Percentiles rank a stretch among this genome's conserved stretches.
Evolutionary conservation across 2,329 filamentous ascomycete species (phyloP).

Genomic region (Gnomoniopsis smithogilvyi): DNA sequence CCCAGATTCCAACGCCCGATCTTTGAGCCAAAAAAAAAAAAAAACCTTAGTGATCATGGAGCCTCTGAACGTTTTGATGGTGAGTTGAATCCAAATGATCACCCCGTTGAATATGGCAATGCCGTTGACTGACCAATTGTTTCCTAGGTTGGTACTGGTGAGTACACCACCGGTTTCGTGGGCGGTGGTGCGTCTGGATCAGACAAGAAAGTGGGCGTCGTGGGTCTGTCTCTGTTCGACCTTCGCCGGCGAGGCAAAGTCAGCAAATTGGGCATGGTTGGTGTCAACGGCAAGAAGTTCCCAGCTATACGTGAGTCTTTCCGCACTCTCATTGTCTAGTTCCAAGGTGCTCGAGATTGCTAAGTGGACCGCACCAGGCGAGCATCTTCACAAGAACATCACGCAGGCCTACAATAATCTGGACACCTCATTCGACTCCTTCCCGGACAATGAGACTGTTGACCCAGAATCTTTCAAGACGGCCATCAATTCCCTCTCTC

Average conservation of each 20-base stretch:
- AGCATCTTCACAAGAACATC: slow-evolving; percentile 87
- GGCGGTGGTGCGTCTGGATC: slow-evolving; percentile 78
- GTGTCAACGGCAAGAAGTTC: slow-evolving; percentile 84
- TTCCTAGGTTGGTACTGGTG: slow-evolving; percentile 76
- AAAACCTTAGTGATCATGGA: slow-evolving; percentile 46
- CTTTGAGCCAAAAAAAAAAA: too few species aligned
- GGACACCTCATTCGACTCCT: slow-evolving; percentile 83
- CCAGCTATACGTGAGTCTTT: slow-evolving; percentile 74
- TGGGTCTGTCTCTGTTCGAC: slow-evolving; percentile 86
- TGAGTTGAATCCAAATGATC: slow-evolving; percentile 33
- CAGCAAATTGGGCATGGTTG: slow-evolving; percentile 81
- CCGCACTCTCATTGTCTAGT: not conserved
- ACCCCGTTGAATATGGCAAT: not conserved
- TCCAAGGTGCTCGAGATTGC: not conserved
- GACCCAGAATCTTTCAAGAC: slow-evolving; percentile 84
- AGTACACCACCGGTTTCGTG: slow-evolving; percentile 96
- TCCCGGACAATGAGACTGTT: slow-evolving; percentile 67
- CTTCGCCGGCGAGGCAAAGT: slow-evolving; percentile 86
- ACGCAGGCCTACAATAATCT: slow-evolving; percentile 82
- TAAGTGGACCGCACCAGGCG: slow-evolving; percentile 66
- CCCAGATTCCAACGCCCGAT: not conserved
- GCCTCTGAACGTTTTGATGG: slow-evolving; percentile 68
- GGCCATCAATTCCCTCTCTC: slow-evolving; percentile 78
- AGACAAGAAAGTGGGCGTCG: slow-evolving; percentile 95
- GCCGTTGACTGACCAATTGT: slow-evolving; percentile 13